Evolutionary conservation across 2,329 filamentous ascomycete genomes (phyloP), one percentile per base, ranked within the genome.

Genomic region (Colletotrichum filicis): DNA sequence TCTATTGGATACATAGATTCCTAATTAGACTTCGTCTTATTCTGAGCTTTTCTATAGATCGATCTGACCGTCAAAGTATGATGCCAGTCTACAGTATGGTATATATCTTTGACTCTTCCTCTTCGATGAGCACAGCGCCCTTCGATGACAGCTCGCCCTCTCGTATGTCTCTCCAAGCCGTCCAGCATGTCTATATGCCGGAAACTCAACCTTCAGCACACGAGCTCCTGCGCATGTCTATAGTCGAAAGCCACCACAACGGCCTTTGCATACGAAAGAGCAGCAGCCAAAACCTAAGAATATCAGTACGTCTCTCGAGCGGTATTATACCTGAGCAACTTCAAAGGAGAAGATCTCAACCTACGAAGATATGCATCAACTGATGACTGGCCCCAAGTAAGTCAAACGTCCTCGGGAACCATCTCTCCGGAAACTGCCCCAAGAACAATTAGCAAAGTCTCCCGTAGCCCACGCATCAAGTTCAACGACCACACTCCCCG

Each of bases 351-450:
- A 8, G 4, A n/a, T n/a, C 3, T 19, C 5, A 32, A 53, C 60
- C 16, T 16, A 88, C 85, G 73, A 84, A 79, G 2, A 87, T 73
- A 70, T 89, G 86, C 78, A 89, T 84, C 26, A 87, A 76, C 77
- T 88, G 85, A 76, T 88, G 86, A 68, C 84, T 86, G 1, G 84
- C 81, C 1, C 86, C 86, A 24, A 84, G 79, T 1, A 88, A 76
- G 71, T 88, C 86, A 62, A 87, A 88, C 3, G 68, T 78, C 16
- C 80, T 79, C 3, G 83, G 85, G 53, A 78, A 83, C 79, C 82
- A 85, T 61, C 79, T 78, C 75, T 87, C 86, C 0, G 86, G 86
- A 16, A 87, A 78, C 83, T 85, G 5, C 0, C 60, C 9, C 32
- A 8, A 42, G 3, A 7, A 5, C 11, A 11, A 52, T 58, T 16